Evolutionary conservation across 2,329 filamentous ascomycete species (phyloP).

Genomic region (Mycocentrospora acerina): DNA sequence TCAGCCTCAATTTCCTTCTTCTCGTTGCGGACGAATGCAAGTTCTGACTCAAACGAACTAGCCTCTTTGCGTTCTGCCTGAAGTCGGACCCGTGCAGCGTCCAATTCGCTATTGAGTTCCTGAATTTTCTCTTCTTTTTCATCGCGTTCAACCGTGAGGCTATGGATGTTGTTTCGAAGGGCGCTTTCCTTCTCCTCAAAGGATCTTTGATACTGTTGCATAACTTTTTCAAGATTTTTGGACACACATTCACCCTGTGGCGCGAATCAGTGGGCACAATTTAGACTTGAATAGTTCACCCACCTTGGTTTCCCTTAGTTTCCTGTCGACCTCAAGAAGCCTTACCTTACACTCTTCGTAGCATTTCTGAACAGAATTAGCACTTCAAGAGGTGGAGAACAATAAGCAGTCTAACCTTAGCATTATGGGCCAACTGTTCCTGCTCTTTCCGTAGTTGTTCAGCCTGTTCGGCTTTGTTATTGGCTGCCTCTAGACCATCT

Average conservation of each 20-base stretch:
- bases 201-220: constrained; percentile 6
- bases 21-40: constrained; percentile 9
- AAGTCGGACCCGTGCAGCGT: constrained; percentile 6
- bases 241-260: too few relatives aligned
- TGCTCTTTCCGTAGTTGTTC: constrained; percentile 6
- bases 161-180: constrained; percentile 15
- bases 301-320: too few relatives aligned
- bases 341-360: background rate
- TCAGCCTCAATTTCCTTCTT: constrained; percentile 9
- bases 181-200: constrained; percentile 14
- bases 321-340: background rate
- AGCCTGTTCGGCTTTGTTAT: constrained; percentile 4
- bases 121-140: constrained; percentile 12
- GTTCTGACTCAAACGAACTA: constrained; percentile 5
- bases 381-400: background rate
- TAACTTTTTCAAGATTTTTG: constrained; percentile 3
- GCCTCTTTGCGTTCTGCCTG: constrained; percentile 7
- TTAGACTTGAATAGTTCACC: too few relatives aligned
- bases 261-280: too few relatives aligned
- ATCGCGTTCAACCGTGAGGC: constrained; percentile 11
- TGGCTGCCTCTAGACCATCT: constrained; percentile 11
- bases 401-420: too few relatives aligned
- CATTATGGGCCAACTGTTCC: background rate
- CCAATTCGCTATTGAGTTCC: constrained; percentile 6
- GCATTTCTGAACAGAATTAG: background rate